Conservation (phyloP, 2,329 filamentous ascomycete species). For the Acarospora socialis region DNA sequence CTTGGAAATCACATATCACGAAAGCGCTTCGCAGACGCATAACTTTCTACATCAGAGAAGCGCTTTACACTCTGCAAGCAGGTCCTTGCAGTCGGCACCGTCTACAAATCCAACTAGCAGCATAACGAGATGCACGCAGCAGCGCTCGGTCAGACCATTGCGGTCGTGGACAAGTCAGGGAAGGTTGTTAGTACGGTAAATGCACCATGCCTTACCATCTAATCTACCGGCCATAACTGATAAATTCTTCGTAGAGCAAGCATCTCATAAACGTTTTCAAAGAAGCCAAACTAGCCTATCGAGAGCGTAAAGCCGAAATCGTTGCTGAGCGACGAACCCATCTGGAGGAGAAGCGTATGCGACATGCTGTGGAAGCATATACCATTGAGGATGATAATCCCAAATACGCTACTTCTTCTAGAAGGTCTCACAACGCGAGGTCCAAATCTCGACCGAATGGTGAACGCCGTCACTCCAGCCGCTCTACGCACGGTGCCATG, state of each 20-base stretch:
- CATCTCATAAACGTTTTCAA: conserved; percentile 83
- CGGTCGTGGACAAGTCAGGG: conserved; percentile 79
- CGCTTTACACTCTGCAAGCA: background rate
- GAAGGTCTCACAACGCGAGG: conserved; percentile 20
- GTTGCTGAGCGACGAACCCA: conserved; percentile 52
- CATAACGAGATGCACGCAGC: conserved; percentile 16
- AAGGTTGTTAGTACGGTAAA: conserved; percentile 80
- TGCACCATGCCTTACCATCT: conserved; percentile 15
- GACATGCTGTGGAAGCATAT: conserved; percentile 41
- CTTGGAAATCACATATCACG: background rate
- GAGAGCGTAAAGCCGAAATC: conserved; percentile 73
- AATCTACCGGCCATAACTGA: conserved; percentile 6
- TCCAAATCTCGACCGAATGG: too few species aligned
- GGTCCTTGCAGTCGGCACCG: background rate
- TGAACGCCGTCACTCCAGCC: too few species aligned
- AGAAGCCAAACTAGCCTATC: conserved; percentile 77
- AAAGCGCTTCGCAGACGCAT: background rate
- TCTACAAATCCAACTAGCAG: background rate
- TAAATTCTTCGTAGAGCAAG: conserved; percentile 50
- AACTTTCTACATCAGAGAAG: too few species aligned
- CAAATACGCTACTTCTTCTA: conserved; percentile 29
- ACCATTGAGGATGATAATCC: conserved; percentile 30
- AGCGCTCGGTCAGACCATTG: conserved; percentile 55
- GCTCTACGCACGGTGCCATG: too few species aligned
- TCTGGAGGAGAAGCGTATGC: conserved; percentile 42